phyloP scores from a whole-genome alignment of 2,329 filamentous ascomycete genomes.

The Exophiala aquamarina region DNA sequence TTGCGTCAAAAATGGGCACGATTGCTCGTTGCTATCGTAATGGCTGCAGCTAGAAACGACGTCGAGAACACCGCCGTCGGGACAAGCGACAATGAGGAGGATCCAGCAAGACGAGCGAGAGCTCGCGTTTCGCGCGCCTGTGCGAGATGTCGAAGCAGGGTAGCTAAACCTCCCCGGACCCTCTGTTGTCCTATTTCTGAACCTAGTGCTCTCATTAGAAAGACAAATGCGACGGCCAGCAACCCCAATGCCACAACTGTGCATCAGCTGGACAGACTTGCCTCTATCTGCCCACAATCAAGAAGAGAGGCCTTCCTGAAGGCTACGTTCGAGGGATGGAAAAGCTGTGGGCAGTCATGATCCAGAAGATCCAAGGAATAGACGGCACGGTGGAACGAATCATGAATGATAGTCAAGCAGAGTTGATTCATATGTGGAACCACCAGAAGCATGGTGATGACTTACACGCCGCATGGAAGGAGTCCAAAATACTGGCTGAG shows the following conservation, averaged over 20 bases:
- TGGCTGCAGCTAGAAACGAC: slow-evolving; percentile 15
- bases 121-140: slow-evolving; percentile 49
- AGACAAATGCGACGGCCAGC: slow-evolving; percentile 44
- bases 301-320: slow-evolving; percentile 47
- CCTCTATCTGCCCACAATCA: slow-evolving; percentile 44
- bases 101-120: slow-evolving; percentile 38
- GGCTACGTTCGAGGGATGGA: slow-evolving; percentile 48
- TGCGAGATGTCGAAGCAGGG: slow-evolving; percentile 41
- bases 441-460: slow-evolving; percentile 42
- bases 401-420: slow-evolving; percentile 34
- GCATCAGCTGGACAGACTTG: slow-evolving; percentile 40
- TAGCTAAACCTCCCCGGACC: not conserved
- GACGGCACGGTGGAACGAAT: slow-evolving; percentile 42
- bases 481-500: slow-evolving; percentile 38
- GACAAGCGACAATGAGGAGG: slow-evolving; percentile 41
- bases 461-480: slow-evolving; percentile 46
- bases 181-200: not conserved
- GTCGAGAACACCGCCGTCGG: slow-evolving; percentile 14
- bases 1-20: not conserved
- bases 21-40: slow-evolving; percentile 12
- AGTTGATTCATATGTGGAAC: slow-evolving; percentile 40
- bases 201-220: slow-evolving; percentile 28
- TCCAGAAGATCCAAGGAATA: slow-evolving; percentile 45
- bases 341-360: slow-evolving; percentile 46
- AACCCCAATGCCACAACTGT: slow-evolving; percentile 45